phyloP scores from a whole-genome alignment of 352 stramenopile species.

The Saprolegnia parasitica region DNA sequence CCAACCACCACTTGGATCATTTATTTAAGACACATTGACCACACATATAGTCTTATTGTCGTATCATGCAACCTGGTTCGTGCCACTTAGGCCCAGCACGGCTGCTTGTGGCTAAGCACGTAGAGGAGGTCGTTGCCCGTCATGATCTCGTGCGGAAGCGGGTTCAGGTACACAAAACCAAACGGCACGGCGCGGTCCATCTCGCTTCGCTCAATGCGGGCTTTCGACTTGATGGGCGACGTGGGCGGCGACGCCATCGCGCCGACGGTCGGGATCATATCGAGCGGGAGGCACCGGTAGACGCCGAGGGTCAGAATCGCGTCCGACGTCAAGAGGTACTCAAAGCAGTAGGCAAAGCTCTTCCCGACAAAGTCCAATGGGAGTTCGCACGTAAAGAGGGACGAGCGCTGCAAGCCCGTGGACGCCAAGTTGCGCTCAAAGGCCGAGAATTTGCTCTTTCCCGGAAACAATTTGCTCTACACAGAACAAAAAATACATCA shows the following conservation, averaged over 20 bases:
- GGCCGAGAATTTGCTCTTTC: slow-evolving; percentile 23
- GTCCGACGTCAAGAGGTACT: slow-evolving; percentile 79
- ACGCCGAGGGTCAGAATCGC: slow-evolving; percentile 72
- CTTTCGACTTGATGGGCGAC: slow-evolving; percentile 51
- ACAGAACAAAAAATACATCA: not conserved
- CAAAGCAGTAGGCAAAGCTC: slow-evolving; percentile 79
- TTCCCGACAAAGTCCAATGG: slow-evolving; percentile 75
- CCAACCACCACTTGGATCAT: slow-evolving; percentile 36
- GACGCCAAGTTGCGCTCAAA: slow-evolving; percentile 14
- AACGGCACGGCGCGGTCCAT: slow-evolving; percentile 55
- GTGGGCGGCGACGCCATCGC: not conserved
- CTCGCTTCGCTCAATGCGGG: slow-evolving; percentile 27
- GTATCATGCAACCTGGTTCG: too few relatives aligned
- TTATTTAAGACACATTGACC: too few relatives aligned
- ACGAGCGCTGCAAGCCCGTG: slow-evolving; percentile 49
- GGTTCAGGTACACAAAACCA: slow-evolving; percentile 82
- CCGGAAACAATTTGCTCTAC: not conserved
- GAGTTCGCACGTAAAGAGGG: slow-evolving; percentile 74
- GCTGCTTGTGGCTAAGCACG: slow-evolving; percentile 75
- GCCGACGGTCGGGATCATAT: not conserved
- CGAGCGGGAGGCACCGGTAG: slow-evolving; percentile 66
- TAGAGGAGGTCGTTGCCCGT: slow-evolving; percentile 82
- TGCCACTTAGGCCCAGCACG: slow-evolving; percentile 32
- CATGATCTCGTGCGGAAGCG: slow-evolving; percentile 63
- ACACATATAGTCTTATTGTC: too few relatives aligned